These are phyloP conservation scores for Apiospora saccharicola DNA, from an alignment of 2,329 filamentous ascomycete genomes.

Conservation along the genomic window DNA sequence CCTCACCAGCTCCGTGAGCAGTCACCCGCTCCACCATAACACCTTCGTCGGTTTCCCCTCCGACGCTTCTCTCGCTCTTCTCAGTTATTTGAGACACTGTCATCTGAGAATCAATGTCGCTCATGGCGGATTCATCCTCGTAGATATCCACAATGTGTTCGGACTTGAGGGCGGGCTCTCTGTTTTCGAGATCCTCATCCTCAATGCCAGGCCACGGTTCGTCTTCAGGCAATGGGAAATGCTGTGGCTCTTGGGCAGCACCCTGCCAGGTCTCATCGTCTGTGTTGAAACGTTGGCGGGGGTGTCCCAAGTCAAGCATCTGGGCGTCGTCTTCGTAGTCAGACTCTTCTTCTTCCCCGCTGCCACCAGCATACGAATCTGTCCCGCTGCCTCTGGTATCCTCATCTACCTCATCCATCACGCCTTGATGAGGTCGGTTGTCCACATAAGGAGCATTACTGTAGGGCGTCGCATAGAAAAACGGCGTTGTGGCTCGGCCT, in stretches of 20 bases:
- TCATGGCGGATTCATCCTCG: constrained; percentile 35
- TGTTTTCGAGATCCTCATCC: constrained; percentile 56
- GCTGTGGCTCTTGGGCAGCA: constrained; percentile 41
- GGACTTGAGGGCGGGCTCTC: constrained; percentile 47
- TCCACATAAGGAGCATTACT: constrained; percentile 65
- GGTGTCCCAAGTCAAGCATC: constrained; percentile 42
- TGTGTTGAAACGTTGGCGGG: constrained; percentile 27
- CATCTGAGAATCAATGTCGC: constrained; percentile 28
- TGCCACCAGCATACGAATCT: constrained; percentile 44
- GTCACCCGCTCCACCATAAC: neutral
- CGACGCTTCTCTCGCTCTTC: neutral
- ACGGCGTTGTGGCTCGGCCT: constrained; percentile 57
- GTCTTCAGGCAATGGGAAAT: constrained; percentile 53
- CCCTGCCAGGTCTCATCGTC: constrained; percentile 37
- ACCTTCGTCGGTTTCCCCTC: neutral
- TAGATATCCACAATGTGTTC: constrained; percentile 27
- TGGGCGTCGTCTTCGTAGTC: constrained; percentile 38
- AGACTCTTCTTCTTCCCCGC: constrained; percentile 39
- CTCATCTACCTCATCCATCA: constrained; percentile 42
- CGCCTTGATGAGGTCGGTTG: constrained; percentile 41
- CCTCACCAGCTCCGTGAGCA: no score
- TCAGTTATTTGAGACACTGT: constrained; percentile 18
- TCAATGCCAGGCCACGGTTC: constrained; percentile 66
- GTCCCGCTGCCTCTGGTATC: constrained; percentile 43
- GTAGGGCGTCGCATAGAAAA: constrained; percentile 77